These are phyloP conservation scores for Flaveria bidentis DNA, from an alignment of 129 eudicot genomes.

Conservation along the genomic window DNA sequence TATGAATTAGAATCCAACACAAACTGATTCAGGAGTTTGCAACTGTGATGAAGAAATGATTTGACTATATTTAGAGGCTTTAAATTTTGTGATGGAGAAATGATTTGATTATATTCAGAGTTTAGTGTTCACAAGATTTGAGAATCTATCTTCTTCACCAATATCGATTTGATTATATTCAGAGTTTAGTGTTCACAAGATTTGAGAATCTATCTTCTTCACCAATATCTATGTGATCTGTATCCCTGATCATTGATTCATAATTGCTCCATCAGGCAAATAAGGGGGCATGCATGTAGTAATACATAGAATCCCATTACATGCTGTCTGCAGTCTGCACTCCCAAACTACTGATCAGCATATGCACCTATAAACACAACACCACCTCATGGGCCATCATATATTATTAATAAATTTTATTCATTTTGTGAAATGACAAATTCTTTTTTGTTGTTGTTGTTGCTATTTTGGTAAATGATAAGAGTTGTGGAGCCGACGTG, in stretches of 20 bases:
- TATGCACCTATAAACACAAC: constrained; percentile 12
- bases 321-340: constrained; percentile 34
- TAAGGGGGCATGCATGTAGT: constrained; percentile 29
- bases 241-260: constrained; percentile 20
- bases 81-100: no score
- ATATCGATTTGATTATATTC: not conserved
- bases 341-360: constrained; percentile 31
- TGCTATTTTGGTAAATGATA: constrained; percentile 40
- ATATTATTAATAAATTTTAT: constrained; percentile 7
- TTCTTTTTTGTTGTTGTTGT: not conserved
- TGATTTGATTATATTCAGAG: no score
- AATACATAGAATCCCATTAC: constrained; percentile 41
- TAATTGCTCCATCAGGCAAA: not conserved
- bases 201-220: constrained; percentile 9
- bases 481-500: constrained; percentile 82
- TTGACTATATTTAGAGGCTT: not conserved
- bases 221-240: constrained; percentile 30
- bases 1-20: not conserved
- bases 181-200: not conserved
- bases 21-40: not conserved
- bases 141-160: constrained; percentile 13
- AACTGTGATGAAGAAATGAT: constrained; percentile 1
- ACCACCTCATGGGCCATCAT: constrained; percentile 31
- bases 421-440: constrained; percentile 16
- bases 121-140: not conserved